Percentiles rank a stretch among this genome's conserved stretches.
Evolutionary conservation across 305 asterid genomes (phyloP).

Genomic region (Salvia sclarea): DNA sequence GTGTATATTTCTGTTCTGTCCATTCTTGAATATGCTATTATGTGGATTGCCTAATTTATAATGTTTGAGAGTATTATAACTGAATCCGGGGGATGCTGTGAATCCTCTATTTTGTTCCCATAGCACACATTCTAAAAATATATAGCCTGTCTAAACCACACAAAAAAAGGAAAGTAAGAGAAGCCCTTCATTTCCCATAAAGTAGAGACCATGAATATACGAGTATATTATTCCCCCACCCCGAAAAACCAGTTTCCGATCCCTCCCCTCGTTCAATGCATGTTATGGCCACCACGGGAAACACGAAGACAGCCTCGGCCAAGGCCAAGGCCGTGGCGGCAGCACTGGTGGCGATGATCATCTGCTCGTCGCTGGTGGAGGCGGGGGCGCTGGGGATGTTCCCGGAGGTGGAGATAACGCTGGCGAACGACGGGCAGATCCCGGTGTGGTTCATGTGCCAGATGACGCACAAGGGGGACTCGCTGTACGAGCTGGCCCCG

Average conservation of each 20-base stretch:
- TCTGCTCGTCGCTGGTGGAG: background rate
- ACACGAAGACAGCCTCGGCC: background rate
- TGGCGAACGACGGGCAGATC: slow-evolving; percentile 55
- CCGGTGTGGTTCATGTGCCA: slow-evolving; percentile 66
- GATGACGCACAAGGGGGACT: slow-evolving; percentile 36
- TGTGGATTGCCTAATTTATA: slow-evolving; percentile 1
- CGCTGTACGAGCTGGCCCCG: slow-evolving; percentile 38
- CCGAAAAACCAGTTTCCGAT: background rate
- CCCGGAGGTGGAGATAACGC: slow-evolving; percentile 58
- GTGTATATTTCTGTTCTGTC: background rate
- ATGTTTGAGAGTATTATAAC: background rate
- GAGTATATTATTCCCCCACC: background rate
- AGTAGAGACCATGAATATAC: slow-evolving; percentile 12
- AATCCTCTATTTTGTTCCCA: background rate
- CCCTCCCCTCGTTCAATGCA: background rate
- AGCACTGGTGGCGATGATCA: background rate
- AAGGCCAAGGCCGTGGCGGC: too few relatives aligned
- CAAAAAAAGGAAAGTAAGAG: background rate
- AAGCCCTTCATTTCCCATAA: slow-evolving; percentile 14
- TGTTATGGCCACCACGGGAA: background rate
- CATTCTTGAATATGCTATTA: background rate
- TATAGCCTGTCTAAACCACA: slow-evolving; percentile 2
- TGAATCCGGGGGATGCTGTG: background rate
- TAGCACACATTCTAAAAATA: background rate
- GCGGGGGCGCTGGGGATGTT: slow-evolving; percentile 18